Evolutionary conservation across 768 basidiomycete species (phyloP), one percentile per base, ranked within the genome.

Genomic region (Pisolithus sp.): DNA sequence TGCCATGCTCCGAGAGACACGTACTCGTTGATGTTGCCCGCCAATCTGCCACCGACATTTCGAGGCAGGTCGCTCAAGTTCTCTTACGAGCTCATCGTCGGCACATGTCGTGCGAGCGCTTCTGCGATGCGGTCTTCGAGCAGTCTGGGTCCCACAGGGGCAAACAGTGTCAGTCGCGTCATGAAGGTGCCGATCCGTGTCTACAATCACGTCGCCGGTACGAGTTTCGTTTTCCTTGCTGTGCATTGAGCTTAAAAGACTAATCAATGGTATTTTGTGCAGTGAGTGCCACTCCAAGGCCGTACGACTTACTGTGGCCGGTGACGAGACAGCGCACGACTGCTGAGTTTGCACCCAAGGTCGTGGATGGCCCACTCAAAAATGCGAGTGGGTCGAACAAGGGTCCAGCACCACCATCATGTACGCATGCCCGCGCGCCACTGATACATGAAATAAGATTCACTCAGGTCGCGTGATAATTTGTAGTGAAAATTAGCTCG

Each of bases 101-200:
- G 93, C 1, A 85, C 89, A 0, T 94, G 87, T 67, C 78, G 89
- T 12, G 81, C 86, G 12, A 72, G 73, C 38, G 44, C 62, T 8
- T 55, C 71, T 31, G 59, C 53, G 36, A 57, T 59, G 59, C 50
- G 57, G 47, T 65, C 64, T 36, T 60, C 68, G 47, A 59, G 69
- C 52, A 61, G 68, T 45, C 47, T 60, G 8, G 64, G 74, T 17
- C 55, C 67, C 23, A 62, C 65, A 12, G 73, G 72, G 41, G 72
- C 68, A 34, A 78, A 74, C 56, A 81, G 80, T 59, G 73, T 75
- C 51, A 87, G 89, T 67, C 72, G 83, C 31, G 79, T 93, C 3
- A 90, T 95, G 86, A 89, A 87, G 47, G 86, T 98, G 1, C 95
- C 95, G 0, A 85, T 99, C 42, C 73, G 93, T 21, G 75, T 98